Conservation (phyloP, 139 green algal genomes). For the Desmodesmus armatus region DNA sequence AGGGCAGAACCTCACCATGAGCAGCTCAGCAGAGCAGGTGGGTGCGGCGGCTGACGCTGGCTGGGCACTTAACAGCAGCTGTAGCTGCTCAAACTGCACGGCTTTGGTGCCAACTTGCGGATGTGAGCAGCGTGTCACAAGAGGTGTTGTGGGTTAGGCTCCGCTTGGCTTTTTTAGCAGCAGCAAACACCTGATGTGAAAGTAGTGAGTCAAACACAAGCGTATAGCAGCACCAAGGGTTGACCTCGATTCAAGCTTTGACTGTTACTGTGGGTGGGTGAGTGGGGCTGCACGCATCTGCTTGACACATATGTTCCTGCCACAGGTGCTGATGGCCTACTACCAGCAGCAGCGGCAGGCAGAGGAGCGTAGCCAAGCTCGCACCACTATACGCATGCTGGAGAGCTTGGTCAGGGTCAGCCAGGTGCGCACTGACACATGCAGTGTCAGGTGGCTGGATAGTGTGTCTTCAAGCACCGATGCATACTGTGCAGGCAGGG, state of each 20-base stretch:
- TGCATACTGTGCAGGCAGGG: too few species aligned
- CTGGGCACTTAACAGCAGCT: background rate
- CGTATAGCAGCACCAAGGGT: too few species aligned
- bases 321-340: slow-evolving; percentile 76
- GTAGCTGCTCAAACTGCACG: too few species aligned
- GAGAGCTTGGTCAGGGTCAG: slow-evolving; percentile 88
- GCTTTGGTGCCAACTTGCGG: too few species aligned
- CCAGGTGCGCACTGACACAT: slow-evolving; percentile 73
- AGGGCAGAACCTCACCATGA: slow-evolving; percentile 35
- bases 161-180: too few species aligned
- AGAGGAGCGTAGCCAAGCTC: slow-evolving; percentile 46
- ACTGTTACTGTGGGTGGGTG: too few species aligned
- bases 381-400: slow-evolving; percentile 87
- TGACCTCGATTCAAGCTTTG: too few species aligned
- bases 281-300: background rate
- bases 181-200: too few species aligned
- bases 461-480: background rate
- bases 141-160: too few species aligned
- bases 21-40: slow-evolving; percentile 61
- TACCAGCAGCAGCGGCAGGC: slow-evolving; percentile 71
- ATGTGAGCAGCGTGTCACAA: too few species aligned
- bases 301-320: background rate
- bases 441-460: background rate
- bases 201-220: too few species aligned
- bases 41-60: slow-evolving; percentile 52